These are phyloP conservation scores for Colletotrichum abscissum DNA, from an alignment of 2,329 filamentous ascomycete species.

Conservation along the genomic window DNA sequence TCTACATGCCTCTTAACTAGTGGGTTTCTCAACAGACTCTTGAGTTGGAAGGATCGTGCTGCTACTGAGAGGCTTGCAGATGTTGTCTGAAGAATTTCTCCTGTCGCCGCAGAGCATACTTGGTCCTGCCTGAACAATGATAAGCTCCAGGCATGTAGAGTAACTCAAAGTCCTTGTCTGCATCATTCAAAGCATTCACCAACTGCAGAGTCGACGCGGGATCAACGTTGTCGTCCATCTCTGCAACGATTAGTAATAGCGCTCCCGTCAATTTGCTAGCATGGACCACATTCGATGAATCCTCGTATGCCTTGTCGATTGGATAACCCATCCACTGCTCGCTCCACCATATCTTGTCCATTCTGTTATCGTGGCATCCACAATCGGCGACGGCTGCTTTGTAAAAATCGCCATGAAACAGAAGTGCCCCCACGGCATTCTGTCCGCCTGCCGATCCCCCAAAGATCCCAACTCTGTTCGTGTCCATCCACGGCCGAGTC, in stretches of 20 bases:
- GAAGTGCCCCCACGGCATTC: constrained; percentile 41
- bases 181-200: constrained; percentile 40
- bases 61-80: neutral
- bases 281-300: constrained; percentile 43
- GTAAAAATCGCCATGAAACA: constrained; percentile 44
- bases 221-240: constrained; percentile 44
- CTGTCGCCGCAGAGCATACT: neutral
- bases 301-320: constrained; percentile 42
- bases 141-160: constrained; percentile 40
- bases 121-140: neutral
- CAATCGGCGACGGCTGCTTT: constrained; percentile 42
- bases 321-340: constrained; percentile 48
- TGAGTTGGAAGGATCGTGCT: neutral
- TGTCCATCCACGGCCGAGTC: constrained; percentile 43
- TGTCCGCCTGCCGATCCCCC: constrained; percentile 46
- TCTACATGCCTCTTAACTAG: neutral
- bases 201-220: constrained; percentile 45
- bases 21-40: no score
- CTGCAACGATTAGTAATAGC: constrained; percentile 44
- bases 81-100: neutral
- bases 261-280: constrained; percentile 41
- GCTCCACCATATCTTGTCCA: constrained; percentile 46
- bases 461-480: constrained; percentile 42
- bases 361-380: constrained; percentile 46
- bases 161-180: constrained; percentile 44